Evolutionary conservation across 2,329 filamentous ascomycete species (phyloP).

Genomic region (Talaromyces sp.): DNA sequence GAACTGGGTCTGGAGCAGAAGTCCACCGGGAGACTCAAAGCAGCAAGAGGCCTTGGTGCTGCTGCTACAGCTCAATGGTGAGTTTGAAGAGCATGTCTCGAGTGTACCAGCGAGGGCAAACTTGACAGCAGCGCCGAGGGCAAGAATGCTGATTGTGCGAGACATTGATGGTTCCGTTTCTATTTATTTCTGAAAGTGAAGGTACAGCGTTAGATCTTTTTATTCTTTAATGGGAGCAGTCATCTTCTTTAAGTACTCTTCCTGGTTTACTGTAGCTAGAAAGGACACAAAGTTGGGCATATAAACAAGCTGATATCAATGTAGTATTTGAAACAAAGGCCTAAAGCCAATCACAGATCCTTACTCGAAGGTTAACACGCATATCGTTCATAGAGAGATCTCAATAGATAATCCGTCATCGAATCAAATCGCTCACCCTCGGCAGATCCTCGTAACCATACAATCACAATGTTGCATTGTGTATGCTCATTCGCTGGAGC

Average conservation of each 20-base stretch:
- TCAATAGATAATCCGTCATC: neutral
- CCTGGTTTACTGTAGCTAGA: too few relatives aligned
- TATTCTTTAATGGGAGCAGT: neutral
- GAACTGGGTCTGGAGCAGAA: conserved; percentile 55
- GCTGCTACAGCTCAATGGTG: conserved; percentile 46
- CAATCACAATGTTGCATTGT: conserved; percentile 12
- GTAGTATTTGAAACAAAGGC: neutral
- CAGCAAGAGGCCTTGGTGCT: conserved; percentile 49
- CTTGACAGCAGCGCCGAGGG: conserved; percentile 9
- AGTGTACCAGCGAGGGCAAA: conserved; percentile 19
- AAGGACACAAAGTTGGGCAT: neutral
- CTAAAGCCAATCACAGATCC: too few relatives aligned
- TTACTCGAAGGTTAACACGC: neutral
- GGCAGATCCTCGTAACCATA: neutral
- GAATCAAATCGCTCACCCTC: neutral
- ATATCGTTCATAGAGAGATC: neutral
- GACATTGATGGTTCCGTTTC: neutral
- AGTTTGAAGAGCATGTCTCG: conserved; percentile 46
- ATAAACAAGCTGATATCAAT: neutral
- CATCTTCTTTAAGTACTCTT: neutral
- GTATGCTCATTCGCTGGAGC: conserved; percentile 8
- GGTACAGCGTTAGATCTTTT: neutral
- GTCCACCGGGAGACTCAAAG: conserved; percentile 55
- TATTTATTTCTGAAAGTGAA: neutral
- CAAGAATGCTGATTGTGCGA: conserved; percentile 5